A percentile compares a stretch with the other conserved stretches of the same genome.
Conservation (phyloP, 331 rosid genomes). For the Malus hybrid region DNA sequence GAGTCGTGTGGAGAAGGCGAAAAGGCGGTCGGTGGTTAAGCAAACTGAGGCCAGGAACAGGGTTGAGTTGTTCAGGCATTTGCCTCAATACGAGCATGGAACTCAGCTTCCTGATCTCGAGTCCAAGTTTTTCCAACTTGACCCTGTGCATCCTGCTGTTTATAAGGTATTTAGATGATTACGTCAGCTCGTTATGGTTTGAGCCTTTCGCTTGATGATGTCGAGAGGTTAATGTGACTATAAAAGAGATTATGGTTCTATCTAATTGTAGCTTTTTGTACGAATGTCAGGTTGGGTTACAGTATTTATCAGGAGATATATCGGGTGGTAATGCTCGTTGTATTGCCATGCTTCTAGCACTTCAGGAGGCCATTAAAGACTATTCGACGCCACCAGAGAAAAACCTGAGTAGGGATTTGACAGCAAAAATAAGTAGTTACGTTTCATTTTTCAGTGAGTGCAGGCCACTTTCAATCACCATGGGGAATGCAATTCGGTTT, state of each 20-base stretch:
- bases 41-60: conserved; percentile 93
- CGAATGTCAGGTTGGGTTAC: conserved; percentile 80
- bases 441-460: conserved; percentile 79
- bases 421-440: conserved; percentile 69
- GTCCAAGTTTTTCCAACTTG: conserved; percentile 77
- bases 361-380: conserved; percentile 73
- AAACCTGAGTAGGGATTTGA: conserved; percentile 62
- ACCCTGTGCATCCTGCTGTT: conserved; percentile 79
- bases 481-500: conserved; percentile 90
- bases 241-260: neutral
- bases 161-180: conserved; percentile 51
- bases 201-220: neutral
- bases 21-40: conserved; percentile 74
- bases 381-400: conserved; percentile 53
- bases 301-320: conserved; percentile 75
- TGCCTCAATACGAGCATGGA: conserved; percentile 96
- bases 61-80: conserved; percentile 94
- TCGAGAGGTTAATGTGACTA: neutral
- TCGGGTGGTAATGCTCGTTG: conserved; percentile 83
- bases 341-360: conserved; percentile 69
- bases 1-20: conserved; percentile 86
- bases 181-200: neutral
- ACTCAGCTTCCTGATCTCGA: conserved; percentile 94
- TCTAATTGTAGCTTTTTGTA: neutral
- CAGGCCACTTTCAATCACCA: conserved; percentile 83